Base-by-base conservation (phyloP, 2,329 filamentous ascomycete genomes). In the Huntiella decipiens region DNA sequence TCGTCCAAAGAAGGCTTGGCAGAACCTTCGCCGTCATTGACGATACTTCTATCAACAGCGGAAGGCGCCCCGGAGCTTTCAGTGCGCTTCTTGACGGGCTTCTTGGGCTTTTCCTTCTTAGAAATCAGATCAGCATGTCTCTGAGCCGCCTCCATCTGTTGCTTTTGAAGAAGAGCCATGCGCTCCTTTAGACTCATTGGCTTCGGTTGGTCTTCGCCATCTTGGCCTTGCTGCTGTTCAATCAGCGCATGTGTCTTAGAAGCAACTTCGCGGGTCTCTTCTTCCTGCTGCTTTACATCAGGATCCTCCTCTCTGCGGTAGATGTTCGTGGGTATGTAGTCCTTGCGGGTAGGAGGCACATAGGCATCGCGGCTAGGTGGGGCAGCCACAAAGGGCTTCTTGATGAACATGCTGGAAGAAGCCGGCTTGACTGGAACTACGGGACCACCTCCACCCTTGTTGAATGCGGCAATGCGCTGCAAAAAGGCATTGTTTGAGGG, bases 381-480 rank as follows among this genome's bases (percentile, higher is more conserved):
- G 44, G 91, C 86, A 3, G 91, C 84, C 47, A 98, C 87, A 56
- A 95, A 98, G 0, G 88, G 86, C 63, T 96, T 96, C 70, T 88
- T 95, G 62, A 98, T 78, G 57, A 96, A 96, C 70, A 51, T 71
- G 70, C 41, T 71, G 66, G 49, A 73, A 68, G 32, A 79, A 63
- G 2, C 75, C 75, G 86, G 84, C 58, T 93, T 93, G 64, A 92
- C 88, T 1, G 91, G 91, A n/a, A 85, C 74, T 50, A 91, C 68
- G 6, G 91, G 91, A 2, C 86, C 77, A 4, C 86, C 85, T 34
- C 82, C 75, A 38, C 83, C 68, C 59, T 88, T 91, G 63, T 98
- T 98, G 66, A 98, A 98, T 38, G 91, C 88, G 32, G 91, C 91
- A 58, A 98, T 94, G 51, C 91, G 82, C 63, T 96, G 91, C 58